Conservation (phyloP, 2,329 filamentous ascomycete genomes). For the Phyllosticta citribraziliensis region DNA sequence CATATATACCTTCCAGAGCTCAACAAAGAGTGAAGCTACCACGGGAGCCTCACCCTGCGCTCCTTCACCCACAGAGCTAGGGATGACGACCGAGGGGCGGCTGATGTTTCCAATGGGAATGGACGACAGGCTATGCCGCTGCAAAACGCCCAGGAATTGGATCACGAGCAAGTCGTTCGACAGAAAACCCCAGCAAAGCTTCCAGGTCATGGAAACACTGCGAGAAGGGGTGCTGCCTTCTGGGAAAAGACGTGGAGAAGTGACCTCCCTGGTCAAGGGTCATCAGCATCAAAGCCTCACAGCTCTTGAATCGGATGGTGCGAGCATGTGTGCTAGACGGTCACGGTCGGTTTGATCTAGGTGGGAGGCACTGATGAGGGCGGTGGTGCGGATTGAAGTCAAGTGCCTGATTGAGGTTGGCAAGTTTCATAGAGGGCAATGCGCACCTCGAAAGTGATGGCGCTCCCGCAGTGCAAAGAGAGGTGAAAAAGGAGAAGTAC, state of each 20-base stretch:
- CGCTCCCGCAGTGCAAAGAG: not conserved
- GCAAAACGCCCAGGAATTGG: conserved; percentile 13
- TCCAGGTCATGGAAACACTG: too few species aligned
- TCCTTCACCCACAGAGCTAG: too few species aligned
- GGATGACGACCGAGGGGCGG: conserved; percentile 37
- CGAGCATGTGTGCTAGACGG: not conserved
- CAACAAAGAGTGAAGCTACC: too few species aligned
- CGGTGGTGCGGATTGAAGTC: not conserved
- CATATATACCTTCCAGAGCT: too few species aligned
- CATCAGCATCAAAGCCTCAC: not conserved
- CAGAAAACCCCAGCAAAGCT: too few species aligned
- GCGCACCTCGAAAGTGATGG: not conserved
- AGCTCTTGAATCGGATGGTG: not conserved
- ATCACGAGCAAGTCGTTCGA: too few species aligned
- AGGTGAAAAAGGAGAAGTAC: not conserved
- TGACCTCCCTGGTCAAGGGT: not conserved
- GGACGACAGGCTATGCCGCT: conserved; percentile 33
- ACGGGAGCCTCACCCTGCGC: too few species aligned
- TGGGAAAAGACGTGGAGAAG: not conserved
- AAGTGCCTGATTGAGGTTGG: not conserved
- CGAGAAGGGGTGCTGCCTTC: too few species aligned
- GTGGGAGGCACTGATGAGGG: not conserved
- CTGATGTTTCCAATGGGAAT: conserved; percentile 50
- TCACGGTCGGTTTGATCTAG: not conserved
- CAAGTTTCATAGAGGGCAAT: not conserved